These are phyloP conservation scores for Pleurotus salmoneostramineus DNA, from an alignment of 768 basidiomycete species.

Conservation along the genomic window DNA sequence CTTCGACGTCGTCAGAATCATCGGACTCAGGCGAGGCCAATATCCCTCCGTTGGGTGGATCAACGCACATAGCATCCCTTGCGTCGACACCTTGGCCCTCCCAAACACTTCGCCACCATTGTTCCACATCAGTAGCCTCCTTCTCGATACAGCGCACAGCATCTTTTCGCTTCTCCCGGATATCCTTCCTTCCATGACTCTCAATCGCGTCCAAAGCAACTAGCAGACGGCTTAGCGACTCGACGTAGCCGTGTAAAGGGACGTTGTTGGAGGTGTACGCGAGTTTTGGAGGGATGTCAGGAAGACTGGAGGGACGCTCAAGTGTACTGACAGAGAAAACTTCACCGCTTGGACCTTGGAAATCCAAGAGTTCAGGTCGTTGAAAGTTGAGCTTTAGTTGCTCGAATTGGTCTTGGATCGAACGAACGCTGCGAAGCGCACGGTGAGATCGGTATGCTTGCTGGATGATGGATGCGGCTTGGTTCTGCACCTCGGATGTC, in stretches of 20 bases:
- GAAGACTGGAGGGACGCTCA: slow-evolving; percentile 15
- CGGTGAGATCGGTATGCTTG: slow-evolving; percentile 38
- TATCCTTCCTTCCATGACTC: slow-evolving; percentile 51
- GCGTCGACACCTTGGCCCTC: slow-evolving; percentile 9
- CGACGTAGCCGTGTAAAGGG: slow-evolving; percentile 56
- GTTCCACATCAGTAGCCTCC: slow-evolving; percentile 53
- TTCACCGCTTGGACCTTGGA: slow-evolving; percentile 27
- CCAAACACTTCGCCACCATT: slow-evolving; percentile 36
- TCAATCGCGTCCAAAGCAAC: slow-evolving; percentile 65
- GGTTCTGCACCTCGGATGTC: slow-evolving; percentile 25
- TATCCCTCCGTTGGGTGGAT: slow-evolving; percentile 12
- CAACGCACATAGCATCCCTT: not conserved
- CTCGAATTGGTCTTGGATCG: slow-evolving; percentile 40
- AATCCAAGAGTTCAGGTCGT: slow-evolving; percentile 45
- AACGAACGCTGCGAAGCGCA: slow-evolving; percentile 35
- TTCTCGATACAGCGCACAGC: slow-evolving; percentile 57
- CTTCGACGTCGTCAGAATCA: too few relatives aligned
- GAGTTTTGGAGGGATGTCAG: slow-evolving; percentile 33
- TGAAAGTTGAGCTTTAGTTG: slow-evolving; percentile 36
- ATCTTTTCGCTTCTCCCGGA: slow-evolving; percentile 47
- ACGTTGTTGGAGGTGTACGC: slow-evolving; percentile 62
- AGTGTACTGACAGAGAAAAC: slow-evolving; percentile 21
- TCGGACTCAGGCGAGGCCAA: too few relatives aligned
- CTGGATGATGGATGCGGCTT: slow-evolving; percentile 46
- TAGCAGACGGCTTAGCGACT: slow-evolving; percentile 60